Evolutionary conservation across 2,329 filamentous ascomycete genomes (phyloP), one percentile per base, ranked within the genome.

Genomic region (Hypomyces rosellus): DNA sequence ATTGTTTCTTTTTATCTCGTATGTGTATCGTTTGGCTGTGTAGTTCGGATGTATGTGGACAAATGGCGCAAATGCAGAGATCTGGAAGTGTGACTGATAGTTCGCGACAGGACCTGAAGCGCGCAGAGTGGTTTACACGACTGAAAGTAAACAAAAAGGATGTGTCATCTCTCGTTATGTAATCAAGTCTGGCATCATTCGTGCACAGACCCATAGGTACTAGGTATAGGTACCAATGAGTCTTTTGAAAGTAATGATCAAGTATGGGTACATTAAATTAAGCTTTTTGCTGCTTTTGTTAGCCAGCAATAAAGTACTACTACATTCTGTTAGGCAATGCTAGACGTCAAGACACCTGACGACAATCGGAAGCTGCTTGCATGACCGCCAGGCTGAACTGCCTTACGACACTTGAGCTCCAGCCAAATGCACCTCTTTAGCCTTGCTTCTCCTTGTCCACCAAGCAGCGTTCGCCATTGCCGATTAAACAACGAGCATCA

Each of bases 321-420:
- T 39, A 39, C 37, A 12, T 39, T 39, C 16, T 15, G 12, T 39
- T n/a, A 15, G 6, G 37, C 14, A 39, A 18, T 7, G 3, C n/a
- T 15, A 39, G 37, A 41, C 12, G 38, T 41, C 16, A 14, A 41
- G 16, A 14, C 38, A 41, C 38, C 16, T 41, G 25, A 30, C 6
- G 25, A 30, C 25, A 30, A 30, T 30, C 25, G 25, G 25, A 8
- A 30, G 25, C 38, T 11, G 15, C 11, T 16, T 18, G 16, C 38
- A 41, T 41, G 5, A 20, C 15, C 55, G 51, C 67, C 63, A 74
- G 72, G 72, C 71, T 72, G 72, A 74, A 74, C 66, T 59, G 67
- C 67, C 67, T 73, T 70, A 73, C 71, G 71, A 65, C 63, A 62
- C 59, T 59, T 52, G 54, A 64, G 59, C 61, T 63, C 45, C 42